Evolutionary conservation across 768 basidiomycete genomes (phyloP), one percentile per base, ranked within the genome.

Genomic region (Tephrocybe sp.): DNA sequence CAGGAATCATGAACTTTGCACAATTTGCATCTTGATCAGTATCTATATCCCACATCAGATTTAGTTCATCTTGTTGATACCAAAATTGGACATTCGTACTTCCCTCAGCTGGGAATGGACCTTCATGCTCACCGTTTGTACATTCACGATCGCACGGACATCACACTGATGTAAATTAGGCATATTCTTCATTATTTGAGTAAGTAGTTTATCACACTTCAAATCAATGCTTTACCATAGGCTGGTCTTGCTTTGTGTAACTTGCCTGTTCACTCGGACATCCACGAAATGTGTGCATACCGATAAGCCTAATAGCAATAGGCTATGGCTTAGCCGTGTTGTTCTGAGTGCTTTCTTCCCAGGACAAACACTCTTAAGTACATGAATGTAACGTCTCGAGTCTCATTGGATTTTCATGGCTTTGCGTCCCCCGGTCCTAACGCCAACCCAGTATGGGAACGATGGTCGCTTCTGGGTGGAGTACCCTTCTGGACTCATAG

Each of bases 391-490:
- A 74, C 55, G 68, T 69, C 9, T 73, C 70, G 12, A 73, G 73
- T 47, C 65, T 67, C 32, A 44, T 49, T 36, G 34, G 33, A 30
- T 34, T 48, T 72, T 71, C 49, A 79, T 81, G 76, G 62, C 69
- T 43, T 60, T 69, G 44, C 75, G 75, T 46, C 78, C 81, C 14
- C 68, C 51, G 33, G 75, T 84, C 43, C 56, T 68, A 10, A 51
- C 61, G 31, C 67, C 80, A 13, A 71, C 67, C 3, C 75, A 83
- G 63, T 84, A 80, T 56, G 85, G 84, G 30, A 77, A 75, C 59
- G 67, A 72, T 20, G 64, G 68, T 3, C 74, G 71, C 11, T 86
- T 83, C 64, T 86, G 84, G 85, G 79, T 83, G 22, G 85, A 87
- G 63, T 86, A 84, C 60, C 82, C 84, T 11, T 73, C 74, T 8